A percentile compares a stretch with the other conserved stretches of the same genome.
Evolutionary conservation across 768 basidiomycete genomes (phyloP).

Genomic region (Mycena kentingensis): DNA sequence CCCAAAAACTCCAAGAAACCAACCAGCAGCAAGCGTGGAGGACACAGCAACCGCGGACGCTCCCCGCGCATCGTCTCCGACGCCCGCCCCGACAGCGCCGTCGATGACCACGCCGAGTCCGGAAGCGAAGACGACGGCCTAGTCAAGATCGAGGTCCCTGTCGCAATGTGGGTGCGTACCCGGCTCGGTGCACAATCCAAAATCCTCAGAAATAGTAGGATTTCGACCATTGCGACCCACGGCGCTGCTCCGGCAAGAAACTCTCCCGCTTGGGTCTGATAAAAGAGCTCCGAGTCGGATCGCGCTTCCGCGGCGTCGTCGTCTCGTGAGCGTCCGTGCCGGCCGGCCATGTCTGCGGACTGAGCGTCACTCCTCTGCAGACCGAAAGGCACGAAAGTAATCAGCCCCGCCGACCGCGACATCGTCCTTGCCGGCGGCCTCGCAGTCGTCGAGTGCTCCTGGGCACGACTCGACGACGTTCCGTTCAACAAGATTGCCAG

Average conservation of each 20-base stretch:
- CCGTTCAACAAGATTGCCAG: conserved; percentile 93
- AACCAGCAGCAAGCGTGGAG: conserved; percentile 35
- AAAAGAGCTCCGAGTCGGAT: conserved; percentile 78
- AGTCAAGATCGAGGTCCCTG: conserved; percentile 62
- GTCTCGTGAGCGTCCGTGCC: conserved; percentile 70
- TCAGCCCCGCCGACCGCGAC: conserved; percentile 84
- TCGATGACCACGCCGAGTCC: conserved; percentile 48
- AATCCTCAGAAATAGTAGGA: conserved; percentile 56
- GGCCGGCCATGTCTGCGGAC: conserved; percentile 1
- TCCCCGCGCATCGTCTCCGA: conserved; percentile 23
- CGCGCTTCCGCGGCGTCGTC: conserved; percentile 88
- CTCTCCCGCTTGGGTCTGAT: conserved; percentile 84
- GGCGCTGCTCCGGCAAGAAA: conserved; percentile 81
- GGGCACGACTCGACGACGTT: conserved; percentile 94
- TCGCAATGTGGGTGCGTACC: conserved; percentile 92
- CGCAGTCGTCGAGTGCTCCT: conserved; percentile 98
- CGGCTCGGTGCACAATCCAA: neutral
- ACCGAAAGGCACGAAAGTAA: conserved; percentile 77
- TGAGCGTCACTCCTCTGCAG: conserved; percentile 39
- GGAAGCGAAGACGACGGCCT: conserved; percentile 36
- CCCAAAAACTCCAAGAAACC: conserved; percentile 36
- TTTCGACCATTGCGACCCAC: conserved; percentile 97
- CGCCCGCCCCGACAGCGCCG: conserved; percentile 58
- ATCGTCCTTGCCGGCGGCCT: conserved; percentile 74
- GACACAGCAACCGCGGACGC: conserved; percentile 37